Percentiles rank a stretch among this genome's conserved stretches.
These are phyloP conservation scores for Suillus alpinus DNA, from an alignment of 768 basidiomycete genomes.

Conservation along the genomic window DNA sequence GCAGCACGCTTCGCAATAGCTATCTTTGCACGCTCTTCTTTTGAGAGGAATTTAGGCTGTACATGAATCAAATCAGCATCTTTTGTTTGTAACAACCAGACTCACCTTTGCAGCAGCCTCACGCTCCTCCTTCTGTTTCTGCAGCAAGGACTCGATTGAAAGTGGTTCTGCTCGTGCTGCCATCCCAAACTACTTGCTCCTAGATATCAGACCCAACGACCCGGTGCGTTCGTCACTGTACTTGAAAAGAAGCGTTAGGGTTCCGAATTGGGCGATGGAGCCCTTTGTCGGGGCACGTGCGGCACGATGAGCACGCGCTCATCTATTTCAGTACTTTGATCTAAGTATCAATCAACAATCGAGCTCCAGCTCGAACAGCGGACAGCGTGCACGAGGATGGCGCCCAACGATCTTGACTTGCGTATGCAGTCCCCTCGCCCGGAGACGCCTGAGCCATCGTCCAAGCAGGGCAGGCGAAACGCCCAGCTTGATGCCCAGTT, in stretches of 20 bases:
- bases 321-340: conserved; percentile 19
- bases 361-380: conserved; percentile 3
- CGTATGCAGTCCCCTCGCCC: conserved; percentile 48
- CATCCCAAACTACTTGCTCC: conserved; percentile 33
- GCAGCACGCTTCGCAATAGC: conserved; percentile 85
- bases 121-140: conserved; percentile 85
- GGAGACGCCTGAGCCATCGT: conserved; percentile 62
- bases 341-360: neutral
- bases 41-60: conserved; percentile 92
- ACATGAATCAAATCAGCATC: conserved; percentile 5
- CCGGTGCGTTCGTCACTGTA: conserved; percentile 7
- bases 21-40: conserved; percentile 84
- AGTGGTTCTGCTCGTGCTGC: conserved; percentile 61
- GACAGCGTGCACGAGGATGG: conserved; percentile 2
- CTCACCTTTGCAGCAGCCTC: conserved; percentile 86
- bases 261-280: neutral
- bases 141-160: conserved; percentile 84
- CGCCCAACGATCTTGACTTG: conserved; percentile 7
- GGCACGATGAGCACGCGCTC: conserved; percentile 21
- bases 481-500: conserved; percentile 48
- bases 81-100: neutral
- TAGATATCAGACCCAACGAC: neutral
- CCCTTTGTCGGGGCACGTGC: conserved; percentile 4
- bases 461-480: conserved; percentile 58
- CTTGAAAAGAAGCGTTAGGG: conserved; percentile 8